Evolutionary conservation across 805 yeast genomes (phyloP), one percentile per base, ranked within the genome.

Genomic region (Clavispora carvajalis): DNA sequence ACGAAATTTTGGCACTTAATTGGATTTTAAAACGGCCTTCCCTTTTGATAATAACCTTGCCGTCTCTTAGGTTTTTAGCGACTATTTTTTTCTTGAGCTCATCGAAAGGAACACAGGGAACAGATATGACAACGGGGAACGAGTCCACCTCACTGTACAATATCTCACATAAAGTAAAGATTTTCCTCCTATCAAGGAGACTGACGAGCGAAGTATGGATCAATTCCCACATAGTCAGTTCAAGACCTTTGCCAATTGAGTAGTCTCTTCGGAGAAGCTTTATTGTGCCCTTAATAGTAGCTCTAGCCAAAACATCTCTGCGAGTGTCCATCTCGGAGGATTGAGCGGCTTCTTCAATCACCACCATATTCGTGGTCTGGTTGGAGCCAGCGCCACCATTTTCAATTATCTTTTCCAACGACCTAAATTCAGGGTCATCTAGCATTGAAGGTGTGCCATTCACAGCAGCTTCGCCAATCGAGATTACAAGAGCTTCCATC

Each of bases 381-480:
- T 58, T 53, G 25, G 45, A 16, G 10, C 30, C 33, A 30, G 34
- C 13, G 39, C 49, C 25, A 41, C 38, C 37, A 6, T 38, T 17
- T 22, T 54, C 62, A 3, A 53, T 39, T 8, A 53, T 36, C 34
- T 58, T 60, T 38, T 66, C 57, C 30, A 65, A 47, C 3, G 69
- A 60, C 12, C 63, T 60, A 51, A 82, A 72, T 49, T 85, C 93
- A 26, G 78, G 79, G 54, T 83, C 88, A 46, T 83, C 86, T 15
- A 80, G 56, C 12, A 69, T 67, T 1, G 78, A 72, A 1, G 78
- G 71, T 2, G 73, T 73, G 0, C 90, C 88, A 34, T 76, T 67
- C 8, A 80, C 59, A 0, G 91, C 95, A 7, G 87, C 79, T 33
- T 69, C 61, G 22, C 93, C 82, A 7, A 91, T 62, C 1, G 82